Percentiles rank a stretch among this genome's conserved stretches.
phyloP scores from a whole-genome alignment of 2,329 filamentous ascomycete genomes.

The Aspergillus hiratsukae region DNA sequence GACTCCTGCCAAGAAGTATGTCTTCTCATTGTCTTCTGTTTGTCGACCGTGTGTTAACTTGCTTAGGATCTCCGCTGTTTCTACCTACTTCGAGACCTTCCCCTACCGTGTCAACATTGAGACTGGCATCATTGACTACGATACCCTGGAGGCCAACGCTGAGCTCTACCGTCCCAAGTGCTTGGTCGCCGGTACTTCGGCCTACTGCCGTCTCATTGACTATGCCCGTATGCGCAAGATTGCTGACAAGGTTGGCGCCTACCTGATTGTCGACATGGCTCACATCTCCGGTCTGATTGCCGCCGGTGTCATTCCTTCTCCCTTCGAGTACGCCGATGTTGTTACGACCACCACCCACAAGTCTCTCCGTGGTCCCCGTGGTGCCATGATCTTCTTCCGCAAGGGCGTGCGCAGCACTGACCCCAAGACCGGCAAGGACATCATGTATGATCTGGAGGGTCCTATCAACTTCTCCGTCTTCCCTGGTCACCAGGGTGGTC shows the following conservation, averaged over 20 bases:
- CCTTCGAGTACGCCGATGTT: slow-evolving; percentile 85
- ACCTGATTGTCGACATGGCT: slow-evolving; percentile 92
- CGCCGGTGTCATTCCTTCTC: slow-evolving; percentile 83
- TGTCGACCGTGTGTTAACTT: not conserved
- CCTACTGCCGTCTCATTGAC: slow-evolving; percentile 93
- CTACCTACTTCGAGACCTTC: slow-evolving; percentile 97
- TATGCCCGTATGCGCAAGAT: slow-evolving; percentile 90
- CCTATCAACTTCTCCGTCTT: slow-evolving; percentile 97
- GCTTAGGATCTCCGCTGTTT: slow-evolving; percentile 83
- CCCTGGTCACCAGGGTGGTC: slow-evolving; percentile 94
- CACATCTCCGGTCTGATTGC: slow-evolving; percentile 94
- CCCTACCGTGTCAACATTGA: slow-evolving; percentile 88
- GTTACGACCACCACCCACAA: slow-evolving; percentile 99
- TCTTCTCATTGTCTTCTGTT: slow-evolving; percentile 11
- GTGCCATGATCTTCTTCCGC: slow-evolving; percentile 97
- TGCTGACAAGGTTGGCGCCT: slow-evolving; percentile 84
- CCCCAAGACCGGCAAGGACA: slow-evolving; percentile 78
- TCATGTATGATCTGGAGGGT: slow-evolving; percentile 82
- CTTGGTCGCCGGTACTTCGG: slow-evolving; percentile 89
- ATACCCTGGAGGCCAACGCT: slow-evolving; percentile 81
- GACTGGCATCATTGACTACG: slow-evolving; percentile 93
- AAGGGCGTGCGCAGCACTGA: slow-evolving; percentile 82
- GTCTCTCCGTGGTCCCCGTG: slow-evolving; percentile 87
- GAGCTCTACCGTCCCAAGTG: slow-evolving; percentile 90
- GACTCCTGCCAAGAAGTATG: slow-evolving; percentile 78